These are phyloP conservation scores for Fusarium tanahbumbuense DNA, from an alignment of 2,329 filamentous ascomycete species.

Conservation along the genomic window DNA sequence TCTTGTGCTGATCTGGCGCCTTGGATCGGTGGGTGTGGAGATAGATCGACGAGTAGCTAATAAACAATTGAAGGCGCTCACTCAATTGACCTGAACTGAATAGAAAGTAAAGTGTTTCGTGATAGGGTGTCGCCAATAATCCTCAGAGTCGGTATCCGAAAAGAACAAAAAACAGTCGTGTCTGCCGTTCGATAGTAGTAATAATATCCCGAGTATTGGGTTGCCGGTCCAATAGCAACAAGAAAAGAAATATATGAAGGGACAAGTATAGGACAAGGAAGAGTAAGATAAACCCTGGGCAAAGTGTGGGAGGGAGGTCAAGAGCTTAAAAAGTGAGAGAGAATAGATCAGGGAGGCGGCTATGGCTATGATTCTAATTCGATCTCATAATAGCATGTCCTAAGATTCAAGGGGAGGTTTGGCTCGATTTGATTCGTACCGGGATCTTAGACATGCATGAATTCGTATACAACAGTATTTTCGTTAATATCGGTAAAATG, in stretches of 20 bases:
- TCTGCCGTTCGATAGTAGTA: not conserved
- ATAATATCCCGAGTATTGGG: slow-evolving; percentile 18
- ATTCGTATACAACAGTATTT: not conserved
- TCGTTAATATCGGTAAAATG: not conserved
- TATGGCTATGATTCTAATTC: not conserved
- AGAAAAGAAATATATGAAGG: slow-evolving; percentile 7
- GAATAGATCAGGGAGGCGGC: slow-evolving; percentile 21
- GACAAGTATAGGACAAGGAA: slow-evolving; percentile 30
- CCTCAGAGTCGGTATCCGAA: not conserved
- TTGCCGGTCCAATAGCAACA: slow-evolving; percentile 6
- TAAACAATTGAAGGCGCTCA: not conserved
- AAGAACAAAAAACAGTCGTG: not conserved
- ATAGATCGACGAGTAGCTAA: slow-evolving; percentile 16
- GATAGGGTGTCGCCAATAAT: not conserved
- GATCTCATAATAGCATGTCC: not conserved
- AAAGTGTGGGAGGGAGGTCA: not conserved
- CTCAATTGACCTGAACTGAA: not conserved
- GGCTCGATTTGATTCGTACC: not conserved
- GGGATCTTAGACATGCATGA: slow-evolving; percentile 2
- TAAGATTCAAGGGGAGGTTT: not conserved
- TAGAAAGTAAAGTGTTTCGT: not conserved
- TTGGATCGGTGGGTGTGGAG: slow-evolving; percentile 15
- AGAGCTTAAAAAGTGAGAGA: slow-evolving; percentile 16
- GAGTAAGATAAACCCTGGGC: slow-evolving; percentile 1
- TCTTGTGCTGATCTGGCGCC: not conserved